Base-by-base conservation (phyloP, 176 grass and related monocot species). In the Lolium multiflorum region DNA sequence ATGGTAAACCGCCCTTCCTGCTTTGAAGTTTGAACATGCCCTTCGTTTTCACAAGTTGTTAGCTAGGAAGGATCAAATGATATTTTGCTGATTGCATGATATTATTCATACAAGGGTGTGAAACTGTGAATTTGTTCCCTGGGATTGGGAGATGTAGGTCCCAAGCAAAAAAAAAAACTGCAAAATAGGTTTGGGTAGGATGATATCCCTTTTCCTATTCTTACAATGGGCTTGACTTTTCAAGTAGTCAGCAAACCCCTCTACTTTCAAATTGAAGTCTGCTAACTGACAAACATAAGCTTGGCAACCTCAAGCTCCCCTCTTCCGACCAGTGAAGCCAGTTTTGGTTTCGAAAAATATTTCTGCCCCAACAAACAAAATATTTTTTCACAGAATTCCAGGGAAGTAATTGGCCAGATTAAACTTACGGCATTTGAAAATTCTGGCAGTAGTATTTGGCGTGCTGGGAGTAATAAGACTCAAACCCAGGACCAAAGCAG, bases 1-100 rank as follows among this genome's bases (percentile, higher is more conserved):
- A 86, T 76, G 90, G 93, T 92, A 82, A 51, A 66, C 14, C 57
- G 52, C 63, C 15, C 28, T 35, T 18, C 38, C 74, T 28, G 46
- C 12, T 49, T 81, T 54, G 47, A 44, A 44, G 38, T 28, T 59
- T 56, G 3, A 69, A 69, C 51, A 59, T 17, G 15, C 14, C 50
- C 11, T 41, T 66, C 15, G 8, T 25, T 61, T 46, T 21, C 14
- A 67, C 65, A 44, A 26, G 18, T 62, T 68, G 17, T 26, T 79
- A 43, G 28, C 43, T 83, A 28, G 25, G 20, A 49, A 43, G 25
- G 20, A 49, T 41, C 37, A 72, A 62, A 64, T 11, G 68, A 17
- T 54, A 51, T 26, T 22, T 24, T 38, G 2, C 26, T 83, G 81
- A 61, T 76, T 89, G 61, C 48, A 59, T 52, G 41, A 43, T 35